These are phyloP conservation scores for Psilocybe sp. DNA, from an alignment of 768 basidiomycete species.

Conservation along the genomic window DNA sequence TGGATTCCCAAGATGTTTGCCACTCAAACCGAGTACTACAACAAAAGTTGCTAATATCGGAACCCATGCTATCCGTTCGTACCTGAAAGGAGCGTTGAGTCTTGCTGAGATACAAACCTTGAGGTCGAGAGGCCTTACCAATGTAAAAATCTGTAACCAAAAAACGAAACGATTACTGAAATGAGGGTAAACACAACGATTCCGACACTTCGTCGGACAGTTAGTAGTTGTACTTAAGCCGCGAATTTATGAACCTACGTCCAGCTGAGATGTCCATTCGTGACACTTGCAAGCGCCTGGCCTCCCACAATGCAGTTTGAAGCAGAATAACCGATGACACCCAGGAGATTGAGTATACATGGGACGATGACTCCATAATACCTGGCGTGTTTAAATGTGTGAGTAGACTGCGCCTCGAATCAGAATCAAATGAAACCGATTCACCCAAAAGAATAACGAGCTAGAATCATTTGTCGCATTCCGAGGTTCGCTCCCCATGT, in stretches of 20 bases:
- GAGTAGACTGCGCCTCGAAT: not conserved
- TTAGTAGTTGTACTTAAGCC: not conserved
- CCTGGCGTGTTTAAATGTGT: not conserved
- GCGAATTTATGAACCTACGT: conserved; percentile 17
- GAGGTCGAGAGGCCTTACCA: conserved; percentile 32
- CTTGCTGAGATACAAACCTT: not conserved
- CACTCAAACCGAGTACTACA: conserved; percentile 65
- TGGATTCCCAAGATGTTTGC: conserved; percentile 55
- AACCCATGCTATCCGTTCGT: conserved; percentile 74
- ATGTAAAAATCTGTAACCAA: conserved; percentile 47
- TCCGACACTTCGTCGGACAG: conserved; percentile 49
- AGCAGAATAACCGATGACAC: conserved; percentile 57
- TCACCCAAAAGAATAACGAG: conserved; percentile 37
- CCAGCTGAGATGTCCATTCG: conserved; percentile 26
- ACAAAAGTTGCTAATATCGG: conserved; percentile 71
- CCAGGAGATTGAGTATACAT: conserved; percentile 49
- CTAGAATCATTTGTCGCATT: conserved; percentile 79
- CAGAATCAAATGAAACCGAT: not conserved
- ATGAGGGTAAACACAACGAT: conserved; percentile 72
- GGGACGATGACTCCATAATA: conserved; percentile 47
- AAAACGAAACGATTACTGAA: conserved; percentile 63
- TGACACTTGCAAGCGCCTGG: conserved; percentile 29
- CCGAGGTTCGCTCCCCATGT: conserved; percentile 86
- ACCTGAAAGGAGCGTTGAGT: conserved; percentile 29
- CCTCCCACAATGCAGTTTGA: conserved; percentile 65